Percentiles rank a stretch among this genome's conserved stretches.
Evolutionary conservation across 2,329 filamentous ascomycete genomes (phyloP).

Genomic region (Ceratocystis huliohia): DNA sequence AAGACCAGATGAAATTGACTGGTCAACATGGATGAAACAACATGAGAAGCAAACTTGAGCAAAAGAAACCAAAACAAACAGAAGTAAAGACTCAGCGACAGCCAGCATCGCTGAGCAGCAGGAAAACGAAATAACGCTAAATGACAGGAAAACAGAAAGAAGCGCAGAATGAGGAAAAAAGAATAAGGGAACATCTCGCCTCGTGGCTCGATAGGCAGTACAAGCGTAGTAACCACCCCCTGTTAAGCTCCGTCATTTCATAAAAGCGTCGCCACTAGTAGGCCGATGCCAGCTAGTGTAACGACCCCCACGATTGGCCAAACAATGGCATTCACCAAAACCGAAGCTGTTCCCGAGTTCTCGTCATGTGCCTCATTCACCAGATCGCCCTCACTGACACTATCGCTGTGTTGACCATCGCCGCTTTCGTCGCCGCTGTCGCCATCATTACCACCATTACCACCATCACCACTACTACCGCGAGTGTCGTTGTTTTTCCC

Average conservation of each 20-base stretch:
- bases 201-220: neutral
- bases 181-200: neutral
- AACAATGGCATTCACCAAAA: conserved; percentile 18
- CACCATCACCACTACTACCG: neutral
- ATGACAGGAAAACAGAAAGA: conserved; percentile 10
- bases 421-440: neutral
- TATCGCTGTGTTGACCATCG: neutral
- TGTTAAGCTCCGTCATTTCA: neutral
- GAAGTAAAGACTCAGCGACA: neutral
- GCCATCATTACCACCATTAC: too few species aligned
- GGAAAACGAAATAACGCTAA: neutral
- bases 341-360: conserved; percentile 1
- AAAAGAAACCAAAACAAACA: conserved; percentile 5
- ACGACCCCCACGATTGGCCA: conserved; percentile 16
- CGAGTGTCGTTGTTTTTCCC: neutral
- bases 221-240: neutral
- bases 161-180: conserved; percentile 4
- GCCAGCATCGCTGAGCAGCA: neutral
- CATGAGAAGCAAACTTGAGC: neutral
- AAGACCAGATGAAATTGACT: neutral
- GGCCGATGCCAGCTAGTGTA: conserved; percentile 3
- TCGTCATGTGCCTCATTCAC: neutral
- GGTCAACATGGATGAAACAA: neutral
- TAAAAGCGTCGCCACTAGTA: conserved; percentile 7
- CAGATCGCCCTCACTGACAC: neutral